Evolutionary conservation across 768 basidiomycete genomes (phyloP).

Genomic region (Boletus huronensis): DNA sequence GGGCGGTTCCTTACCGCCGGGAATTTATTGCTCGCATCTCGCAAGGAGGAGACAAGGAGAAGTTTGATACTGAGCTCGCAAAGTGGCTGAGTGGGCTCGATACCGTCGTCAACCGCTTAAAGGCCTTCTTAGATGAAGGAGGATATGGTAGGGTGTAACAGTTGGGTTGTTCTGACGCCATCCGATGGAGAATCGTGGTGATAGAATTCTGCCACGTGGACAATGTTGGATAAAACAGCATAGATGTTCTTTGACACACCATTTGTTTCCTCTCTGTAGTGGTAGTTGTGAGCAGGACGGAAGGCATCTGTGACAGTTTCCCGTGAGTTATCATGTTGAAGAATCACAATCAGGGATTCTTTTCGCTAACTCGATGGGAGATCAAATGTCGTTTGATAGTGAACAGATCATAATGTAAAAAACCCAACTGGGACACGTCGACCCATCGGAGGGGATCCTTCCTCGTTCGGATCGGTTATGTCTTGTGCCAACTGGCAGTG

Average conservation of each 20-base stretch:
- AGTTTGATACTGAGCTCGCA: slow-evolving; percentile 52
- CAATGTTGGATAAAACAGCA: slow-evolving; percentile 1
- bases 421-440: neutral
- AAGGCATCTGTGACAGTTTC: neutral
- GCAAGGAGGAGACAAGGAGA: slow-evolving; percentile 60
- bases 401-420: neutral
- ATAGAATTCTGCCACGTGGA: slow-evolving; percentile 19
- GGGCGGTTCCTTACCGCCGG: slow-evolving; percentile 56
- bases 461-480: slow-evolving; percentile 1
- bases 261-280: neutral
- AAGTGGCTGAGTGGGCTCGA: slow-evolving; percentile 67
- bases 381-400: slow-evolving; percentile 8
- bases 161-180: neutral
- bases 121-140: slow-evolving; percentile 54
- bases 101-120: slow-evolving; percentile 47
- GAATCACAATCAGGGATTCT: neutral
- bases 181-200: slow-evolving; percentile 21
- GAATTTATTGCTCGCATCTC: slow-evolving; percentile 63
- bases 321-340: neutral
- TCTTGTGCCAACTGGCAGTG: neutral
- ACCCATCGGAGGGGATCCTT: neutral
- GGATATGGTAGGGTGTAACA: slow-evolving; percentile 52
- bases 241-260: neutral
- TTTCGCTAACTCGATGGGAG: neutral
- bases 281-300: neutral